phyloP scores from a whole-genome alignment of 106 monocot species.

The Acorus calamus region DNA sequence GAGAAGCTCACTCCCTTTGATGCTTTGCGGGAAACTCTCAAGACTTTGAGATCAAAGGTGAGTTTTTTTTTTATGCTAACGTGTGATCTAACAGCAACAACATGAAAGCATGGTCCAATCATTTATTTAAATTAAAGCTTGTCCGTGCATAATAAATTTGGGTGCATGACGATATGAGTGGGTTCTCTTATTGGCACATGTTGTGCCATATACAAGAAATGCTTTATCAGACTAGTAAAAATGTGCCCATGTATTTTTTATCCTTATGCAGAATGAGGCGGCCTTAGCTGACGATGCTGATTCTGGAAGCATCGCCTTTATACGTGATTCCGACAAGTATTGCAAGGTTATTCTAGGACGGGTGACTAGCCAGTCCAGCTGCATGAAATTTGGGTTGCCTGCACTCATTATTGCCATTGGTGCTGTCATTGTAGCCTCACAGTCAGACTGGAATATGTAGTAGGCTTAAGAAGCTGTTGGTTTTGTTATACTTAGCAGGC shows the following conservation, averaged over 20 bases:
- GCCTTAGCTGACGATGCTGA: conserved; percentile 27
- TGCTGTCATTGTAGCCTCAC: conserved; percentile 22
- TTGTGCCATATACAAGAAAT: not conserved
- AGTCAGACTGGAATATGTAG: conserved; percentile 27
- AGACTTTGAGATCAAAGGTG: conserved; percentile 62
- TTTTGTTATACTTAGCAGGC: too few species aligned
- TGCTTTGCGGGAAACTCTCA: conserved; percentile 41
- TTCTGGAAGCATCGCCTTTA: conserved; percentile 17
- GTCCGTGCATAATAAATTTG: too few species aligned
- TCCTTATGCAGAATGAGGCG: conserved; percentile 45
- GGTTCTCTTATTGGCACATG: not conserved
- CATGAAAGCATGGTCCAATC: too few species aligned
- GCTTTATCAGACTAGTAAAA: not conserved
- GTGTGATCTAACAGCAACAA: not conserved
- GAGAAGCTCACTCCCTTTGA: conserved; percentile 41
- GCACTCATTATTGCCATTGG: conserved; percentile 25
- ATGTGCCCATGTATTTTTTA: not conserved
- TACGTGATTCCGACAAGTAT: conserved; percentile 76
- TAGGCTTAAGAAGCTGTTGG: too few species aligned
- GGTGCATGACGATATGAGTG: too few species aligned
- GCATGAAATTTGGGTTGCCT: conserved; percentile 27
- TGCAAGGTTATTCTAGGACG: conserved; percentile 63
- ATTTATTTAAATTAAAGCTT: too few species aligned
- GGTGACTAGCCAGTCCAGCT: conserved; percentile 26
- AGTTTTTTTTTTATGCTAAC: not conserved